Conservation (phyloP, 441 rosid species). For the Pelargonium fulgidum region DNA sequence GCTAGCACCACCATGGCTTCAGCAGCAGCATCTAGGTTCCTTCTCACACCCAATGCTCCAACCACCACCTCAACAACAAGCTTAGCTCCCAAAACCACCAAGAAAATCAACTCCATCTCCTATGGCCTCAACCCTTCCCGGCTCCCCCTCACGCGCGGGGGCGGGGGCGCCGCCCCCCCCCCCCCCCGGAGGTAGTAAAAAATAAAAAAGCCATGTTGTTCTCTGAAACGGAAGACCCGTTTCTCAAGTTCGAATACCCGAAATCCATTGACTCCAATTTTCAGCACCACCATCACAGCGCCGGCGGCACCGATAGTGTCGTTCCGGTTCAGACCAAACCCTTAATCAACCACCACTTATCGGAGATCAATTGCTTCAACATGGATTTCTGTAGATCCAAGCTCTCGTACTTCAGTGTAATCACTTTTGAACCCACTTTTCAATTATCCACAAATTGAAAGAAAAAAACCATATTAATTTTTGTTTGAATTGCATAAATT, state of each 20-base stretch:
- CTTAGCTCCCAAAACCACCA: slow-evolving; percentile 17
- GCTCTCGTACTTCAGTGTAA: slow-evolving; percentile 37
- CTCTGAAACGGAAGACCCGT: slow-evolving; percentile 40
- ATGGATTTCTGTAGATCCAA: slow-evolving; percentile 63
- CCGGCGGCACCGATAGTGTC: slow-evolving; percentile 41
- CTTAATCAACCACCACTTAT: slow-evolving; percentile 27
- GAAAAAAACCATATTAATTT: not conserved
- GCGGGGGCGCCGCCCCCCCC: no score
- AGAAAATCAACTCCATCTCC: slow-evolving; percentile 16
- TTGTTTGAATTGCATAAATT: not conserved
- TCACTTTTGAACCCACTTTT: no score
- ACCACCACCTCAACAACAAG: slow-evolving; percentile 1
- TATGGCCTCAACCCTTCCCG: slow-evolving; percentile 24
- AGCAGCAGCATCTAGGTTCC: slow-evolving; percentile 56
- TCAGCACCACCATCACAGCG: slow-evolving; percentile 21
- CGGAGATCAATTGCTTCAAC: slow-evolving; percentile 36
- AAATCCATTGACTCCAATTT: slow-evolving; percentile 25
- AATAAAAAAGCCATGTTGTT: slow-evolving; percentile 20
- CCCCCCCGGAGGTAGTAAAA: no score
- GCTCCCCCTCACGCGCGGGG: no score
- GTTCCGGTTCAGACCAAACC: slow-evolving; percentile 70
- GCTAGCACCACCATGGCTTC: slow-evolving; percentile 42
- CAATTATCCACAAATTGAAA: no score
- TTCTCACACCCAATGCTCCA: slow-evolving; percentile 26
- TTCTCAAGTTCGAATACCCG: slow-evolving; percentile 45